These are phyloP conservation scores for Aureobasidium sp. DNA, from an alignment of 2,329 filamentous ascomycete genomes.

Conservation along the genomic window DNA sequence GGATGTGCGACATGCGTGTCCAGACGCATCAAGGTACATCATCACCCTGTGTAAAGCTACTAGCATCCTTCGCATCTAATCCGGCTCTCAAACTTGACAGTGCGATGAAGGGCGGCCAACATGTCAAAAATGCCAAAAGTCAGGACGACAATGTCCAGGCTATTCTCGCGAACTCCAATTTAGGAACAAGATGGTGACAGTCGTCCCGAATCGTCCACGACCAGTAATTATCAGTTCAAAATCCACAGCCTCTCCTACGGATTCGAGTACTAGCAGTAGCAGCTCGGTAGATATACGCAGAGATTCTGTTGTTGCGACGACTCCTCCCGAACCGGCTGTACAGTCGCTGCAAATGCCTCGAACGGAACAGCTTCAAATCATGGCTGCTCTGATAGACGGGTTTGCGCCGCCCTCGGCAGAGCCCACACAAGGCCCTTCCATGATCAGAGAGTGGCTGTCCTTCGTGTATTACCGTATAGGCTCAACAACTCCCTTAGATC, in stretches of 20 bases:
- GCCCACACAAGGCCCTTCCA: background rate
- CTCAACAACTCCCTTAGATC: background rate
- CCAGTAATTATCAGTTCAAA: background rate
- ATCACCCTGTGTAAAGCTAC: background rate
- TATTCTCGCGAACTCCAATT: background rate
- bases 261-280: background rate
- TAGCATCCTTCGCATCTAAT: background rate
- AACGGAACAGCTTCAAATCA: conserved; percentile 1
- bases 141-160: conserved; percentile 9
- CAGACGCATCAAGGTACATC: conserved; percentile 13
- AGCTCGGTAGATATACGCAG: background rate
- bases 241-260: background rate
- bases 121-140: conserved; percentile 9
- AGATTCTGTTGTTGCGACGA: background rate
- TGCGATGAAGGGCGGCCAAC: conserved; percentile 13
- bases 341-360: background rate
- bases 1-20: conserved; percentile 9
- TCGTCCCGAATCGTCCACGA: background rate
- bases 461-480: conserved; percentile 7
- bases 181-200: background rate
- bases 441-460: conserved; percentile 7
- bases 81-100: background rate
- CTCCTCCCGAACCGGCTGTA: background rate
- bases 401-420: conserved; percentile 3
- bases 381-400: conserved; percentile 8